These are phyloP conservation scores for Solanum medicagineum DNA, from an alignment of 257 asterid species.

Conservation along the genomic window DNA sequence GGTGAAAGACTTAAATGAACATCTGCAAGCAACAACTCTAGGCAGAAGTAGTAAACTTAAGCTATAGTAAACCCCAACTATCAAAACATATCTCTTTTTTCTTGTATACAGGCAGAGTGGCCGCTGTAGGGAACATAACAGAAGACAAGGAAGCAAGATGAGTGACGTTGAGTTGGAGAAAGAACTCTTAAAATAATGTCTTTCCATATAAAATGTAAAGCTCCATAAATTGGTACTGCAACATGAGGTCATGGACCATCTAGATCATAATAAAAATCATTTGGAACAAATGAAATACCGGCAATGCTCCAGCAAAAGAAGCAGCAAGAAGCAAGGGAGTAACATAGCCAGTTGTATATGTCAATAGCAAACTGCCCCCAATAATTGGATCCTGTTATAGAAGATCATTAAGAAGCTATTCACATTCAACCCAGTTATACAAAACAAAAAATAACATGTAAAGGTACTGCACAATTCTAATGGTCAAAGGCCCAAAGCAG, in stretches of 20 bases:
- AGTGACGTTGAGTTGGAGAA: neutral
- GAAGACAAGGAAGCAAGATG: neutral
- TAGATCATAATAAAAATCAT: neutral
- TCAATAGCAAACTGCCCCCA: constrained; percentile 81
- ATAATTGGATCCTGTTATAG: constrained; percentile 59
- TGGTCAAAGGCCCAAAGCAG: neutral
- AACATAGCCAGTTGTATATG: constrained; percentile 91
- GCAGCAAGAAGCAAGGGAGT: constrained; percentile 97
- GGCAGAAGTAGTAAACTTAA: neutral
- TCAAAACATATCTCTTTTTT: neutral
- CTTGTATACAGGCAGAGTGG: neutral
- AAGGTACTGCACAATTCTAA: neutral
- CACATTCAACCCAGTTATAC: neutral
- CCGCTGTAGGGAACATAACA: neutral
- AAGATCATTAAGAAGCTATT: neutral
- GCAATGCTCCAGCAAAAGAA: constrained; percentile 95
- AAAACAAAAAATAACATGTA: neutral
- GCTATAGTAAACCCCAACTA: neutral
- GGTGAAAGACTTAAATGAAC: neutral
- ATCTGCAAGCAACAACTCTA: neutral
- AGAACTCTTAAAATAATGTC: neutral
- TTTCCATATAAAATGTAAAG: neutral
- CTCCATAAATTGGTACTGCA: neutral
- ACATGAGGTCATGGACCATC: neutral
- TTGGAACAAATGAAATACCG: constrained; percentile 27